Evolutionary conservation across 116 monocot genomes (phyloP), one percentile per base, ranked within the genome.

Genomic region (Phalaenopsis hybrid): DNA sequence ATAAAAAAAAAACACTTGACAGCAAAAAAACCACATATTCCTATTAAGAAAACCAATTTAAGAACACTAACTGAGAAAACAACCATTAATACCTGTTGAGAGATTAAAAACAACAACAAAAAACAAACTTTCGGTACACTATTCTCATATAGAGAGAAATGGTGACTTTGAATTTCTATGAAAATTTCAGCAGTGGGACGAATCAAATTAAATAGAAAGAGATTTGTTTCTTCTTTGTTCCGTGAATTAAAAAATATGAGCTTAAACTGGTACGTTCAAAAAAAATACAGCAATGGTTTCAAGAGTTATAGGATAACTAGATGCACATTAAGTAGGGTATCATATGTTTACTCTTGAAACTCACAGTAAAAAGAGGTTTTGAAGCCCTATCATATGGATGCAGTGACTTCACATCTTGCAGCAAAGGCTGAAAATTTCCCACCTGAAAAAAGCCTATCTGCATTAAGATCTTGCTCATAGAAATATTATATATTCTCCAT

Each of bases 361-460:
- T 90, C 89, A 97, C 97, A 88, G 93, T 90, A 86, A 97, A 93
- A 16, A 97, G 45, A 18, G 78, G 75, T 79, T 90, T 83, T 13
- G 97, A 91, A 20, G 86, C 84, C 84, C 85, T 93, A 81, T 92
- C 91, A 86, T 97, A 97, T 81, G 94, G 93, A 89, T 91, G 94
- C 83, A 93, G 79, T 21, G 82, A 85, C 86, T 91, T 94, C 2
- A 46, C 78, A 85, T 94, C 94, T 89, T 91, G 87, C 75, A 83
- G 78, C 78, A 87, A 74, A 75, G 85, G 73, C 81, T 86, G 84
- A 51, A 67, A 34, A 77, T 78, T 88, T 74, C 88, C 90, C 75
- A 80, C 57, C 88, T 92, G 86, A 78, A 18, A 84, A n/a, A 77
- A 79, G 68, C 25, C 77, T 76, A 25, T 28, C 31, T 17, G 59